Base-by-base conservation (phyloP, 73 alveolate species). In the Stentor coeruleus region DNA sequence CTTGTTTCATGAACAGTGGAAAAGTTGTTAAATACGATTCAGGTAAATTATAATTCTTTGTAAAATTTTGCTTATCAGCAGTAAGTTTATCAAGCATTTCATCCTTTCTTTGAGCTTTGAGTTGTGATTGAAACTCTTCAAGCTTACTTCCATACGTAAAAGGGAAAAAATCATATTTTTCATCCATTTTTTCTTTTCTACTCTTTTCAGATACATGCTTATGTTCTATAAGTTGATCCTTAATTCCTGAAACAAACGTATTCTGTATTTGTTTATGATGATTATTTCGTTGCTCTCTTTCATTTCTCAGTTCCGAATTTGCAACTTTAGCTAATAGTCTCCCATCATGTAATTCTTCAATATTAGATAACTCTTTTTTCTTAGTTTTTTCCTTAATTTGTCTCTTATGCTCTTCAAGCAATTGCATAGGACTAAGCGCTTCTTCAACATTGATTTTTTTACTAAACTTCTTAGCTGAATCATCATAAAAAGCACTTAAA, bases 81-180 rank as follows among this genome's bases (percentile, higher is more conserved):
- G 6, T 20, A 6, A 49, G 6, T 20, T 49, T 49, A 11, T 49
- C 20, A 6, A 11, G 6, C 66, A 49, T 49, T 49, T 49, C 66
- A 20, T 49, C 66, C 28, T 49, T 49, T 20, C 6, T 6, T 49
- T 49, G 66, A 49, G 28, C 20, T 49, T 49, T 49, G 6, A 49
- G 66, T 20, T 49, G 66, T 49, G 6, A 20, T 49, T 49, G 66
- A 20, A 49, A 49, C 20, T 49, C 66, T 20, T 49, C 66, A 20
- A 49, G 66, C 20, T 49, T 49, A 20, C 66, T 49, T 49, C 66
- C 66, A 20, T 49, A 49, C 20, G 20, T 49, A 20, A 49, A 49
- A 49, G 66, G 66, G 66, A 49, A 49, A 49, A 49, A 49, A 49
- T 49, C 66, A 20, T 49, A 49, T 49, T 49, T 49, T 49, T 49